Conservation (phyloP, 169 alveolate species). For the Eimeria maxima region DNA sequence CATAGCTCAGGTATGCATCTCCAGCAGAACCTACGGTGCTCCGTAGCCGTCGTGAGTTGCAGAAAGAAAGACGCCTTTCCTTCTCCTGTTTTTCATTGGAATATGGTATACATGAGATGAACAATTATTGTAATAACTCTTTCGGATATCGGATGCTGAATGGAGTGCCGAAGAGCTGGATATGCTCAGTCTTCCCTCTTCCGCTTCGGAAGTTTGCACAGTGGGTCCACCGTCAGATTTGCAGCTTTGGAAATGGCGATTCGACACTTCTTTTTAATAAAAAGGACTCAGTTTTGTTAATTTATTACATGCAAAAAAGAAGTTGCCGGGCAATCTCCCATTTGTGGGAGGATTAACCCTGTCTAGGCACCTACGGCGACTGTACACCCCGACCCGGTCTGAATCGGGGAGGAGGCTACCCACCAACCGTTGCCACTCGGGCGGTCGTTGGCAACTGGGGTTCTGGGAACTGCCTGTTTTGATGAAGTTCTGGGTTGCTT, state of each 20-base stretch:
- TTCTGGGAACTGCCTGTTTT: not conserved
- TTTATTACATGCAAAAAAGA: not conserved
- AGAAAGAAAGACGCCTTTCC: not conserved
- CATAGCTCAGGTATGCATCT: not conserved
- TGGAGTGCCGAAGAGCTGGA: not conserved
- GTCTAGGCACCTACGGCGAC: not conserved
- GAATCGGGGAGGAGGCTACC: conserved; percentile 9
- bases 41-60: not conserved
- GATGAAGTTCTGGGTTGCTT: not conserved
- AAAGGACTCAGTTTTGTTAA: not conserved
- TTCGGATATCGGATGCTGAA: not conserved
- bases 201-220: not conserved
- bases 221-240: not conserved
- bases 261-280: not conserved
- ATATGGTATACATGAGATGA: no score
- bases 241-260: not conserved
- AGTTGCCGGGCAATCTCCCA: not conserved
- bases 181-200: not conserved
- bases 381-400: conserved; percentile 7
- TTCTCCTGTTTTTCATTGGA: not conserved
- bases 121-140: not conserved
- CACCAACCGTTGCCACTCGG: conserved; percentile 5
- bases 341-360: conserved; percentile 20
- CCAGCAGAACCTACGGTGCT: not conserved
- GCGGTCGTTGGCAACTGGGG: not conserved